Evolutionary conservation across 1,139 yeast species (phyloP).

Genomic region (Blastobotrys illinoisensis): DNA sequence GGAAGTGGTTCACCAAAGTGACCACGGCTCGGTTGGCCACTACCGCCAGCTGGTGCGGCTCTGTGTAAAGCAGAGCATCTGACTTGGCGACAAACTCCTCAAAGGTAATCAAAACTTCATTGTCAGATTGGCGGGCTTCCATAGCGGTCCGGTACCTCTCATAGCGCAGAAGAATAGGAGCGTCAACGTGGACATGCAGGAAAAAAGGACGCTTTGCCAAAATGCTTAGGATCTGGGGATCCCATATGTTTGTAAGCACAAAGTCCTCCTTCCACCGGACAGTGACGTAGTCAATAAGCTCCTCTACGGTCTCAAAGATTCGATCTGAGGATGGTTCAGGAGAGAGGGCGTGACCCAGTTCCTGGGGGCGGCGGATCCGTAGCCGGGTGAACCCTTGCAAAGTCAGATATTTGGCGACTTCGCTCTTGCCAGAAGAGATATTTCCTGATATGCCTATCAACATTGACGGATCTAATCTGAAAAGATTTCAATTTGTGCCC

Average conservation of each 20-base stretch:
- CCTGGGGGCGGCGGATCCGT: slow-evolving; percentile 12
- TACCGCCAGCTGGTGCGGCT: slow-evolving; percentile 40
- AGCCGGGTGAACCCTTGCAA: slow-evolving; percentile 50
- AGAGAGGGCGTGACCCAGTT: neutral
- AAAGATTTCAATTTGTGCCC: neutral
- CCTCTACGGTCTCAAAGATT: slow-evolving; percentile 31
- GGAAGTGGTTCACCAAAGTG: slow-evolving; percentile 56
- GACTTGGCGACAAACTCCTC: slow-evolving; percentile 42
- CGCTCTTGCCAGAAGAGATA: slow-evolving; percentile 61
- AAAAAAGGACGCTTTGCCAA: slow-evolving; percentile 79
- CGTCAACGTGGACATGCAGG: slow-evolving; percentile 73
- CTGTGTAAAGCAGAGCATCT: slow-evolving; percentile 42
- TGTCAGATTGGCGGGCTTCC: neutral
- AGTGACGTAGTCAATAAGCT: slow-evolving; percentile 61
- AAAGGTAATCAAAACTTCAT: slow-evolving; percentile 1
- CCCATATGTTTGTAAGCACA: slow-evolving; percentile 52
- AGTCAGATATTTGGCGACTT: slow-evolving; percentile 53
- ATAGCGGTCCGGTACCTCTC: slow-evolving; percentile 35
- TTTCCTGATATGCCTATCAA: slow-evolving; percentile 75
- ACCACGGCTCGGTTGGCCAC: slow-evolving; percentile 55
- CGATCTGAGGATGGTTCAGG: neutral
- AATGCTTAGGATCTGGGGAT: slow-evolving; percentile 41
- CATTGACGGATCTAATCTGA: slow-evolving; percentile 38
- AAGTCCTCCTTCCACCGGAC: slow-evolving; percentile 59
- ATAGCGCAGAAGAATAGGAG: slow-evolving; percentile 56